Conservation (phyloP, 2,329 filamentous ascomycete genomes). For the Venturia effusa region DNA sequence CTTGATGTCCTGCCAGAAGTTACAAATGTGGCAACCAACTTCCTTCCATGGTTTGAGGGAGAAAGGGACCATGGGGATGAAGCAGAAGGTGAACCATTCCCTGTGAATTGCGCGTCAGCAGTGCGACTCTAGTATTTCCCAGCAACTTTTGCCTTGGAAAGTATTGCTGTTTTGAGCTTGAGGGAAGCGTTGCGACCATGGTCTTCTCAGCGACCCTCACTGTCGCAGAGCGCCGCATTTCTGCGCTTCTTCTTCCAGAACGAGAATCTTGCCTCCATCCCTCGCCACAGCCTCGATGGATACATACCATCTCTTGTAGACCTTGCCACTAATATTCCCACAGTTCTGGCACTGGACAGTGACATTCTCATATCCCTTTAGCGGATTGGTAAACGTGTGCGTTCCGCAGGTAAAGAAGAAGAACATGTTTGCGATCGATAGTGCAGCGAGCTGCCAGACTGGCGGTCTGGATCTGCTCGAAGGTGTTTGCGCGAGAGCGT, state of each 20-base stretch:
- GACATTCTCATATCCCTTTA: conserved; percentile 38
- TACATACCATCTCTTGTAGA: conserved; percentile 32
- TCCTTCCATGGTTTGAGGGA: conserved; percentile 44
- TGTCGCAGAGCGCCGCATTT: neutral
- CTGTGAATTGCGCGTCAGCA: conserved; percentile 15
- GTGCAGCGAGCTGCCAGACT: neutral
- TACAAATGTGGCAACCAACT: conserved; percentile 64
- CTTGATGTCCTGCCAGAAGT: conserved; percentile 54
- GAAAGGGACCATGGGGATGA: conserved; percentile 63
- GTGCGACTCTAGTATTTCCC: neutral
- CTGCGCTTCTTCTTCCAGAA: neutral
- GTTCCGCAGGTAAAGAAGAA: conserved; percentile 40
- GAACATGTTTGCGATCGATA: conserved; percentile 24
- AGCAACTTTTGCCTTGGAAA: no score
- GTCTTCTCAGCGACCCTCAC: neutral
- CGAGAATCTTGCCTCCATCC: no score
- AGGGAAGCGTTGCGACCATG: neutral
- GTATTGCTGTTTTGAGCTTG: no score
- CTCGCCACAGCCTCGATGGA: neutral
- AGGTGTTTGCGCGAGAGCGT: neutral
- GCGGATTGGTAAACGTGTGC: conserved; percentile 31
- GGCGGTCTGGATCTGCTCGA: no score
- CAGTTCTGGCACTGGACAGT: conserved; percentile 43
- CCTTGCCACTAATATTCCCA: conserved; percentile 36
- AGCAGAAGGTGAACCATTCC: conserved; percentile 71